Percentiles rank a stretch among this genome's conserved stretches.
These are phyloP conservation scores for Vitis rotundifolia DNA, from an alignment of 164 flowering plant genomes.

Conservation along the genomic window DNA sequence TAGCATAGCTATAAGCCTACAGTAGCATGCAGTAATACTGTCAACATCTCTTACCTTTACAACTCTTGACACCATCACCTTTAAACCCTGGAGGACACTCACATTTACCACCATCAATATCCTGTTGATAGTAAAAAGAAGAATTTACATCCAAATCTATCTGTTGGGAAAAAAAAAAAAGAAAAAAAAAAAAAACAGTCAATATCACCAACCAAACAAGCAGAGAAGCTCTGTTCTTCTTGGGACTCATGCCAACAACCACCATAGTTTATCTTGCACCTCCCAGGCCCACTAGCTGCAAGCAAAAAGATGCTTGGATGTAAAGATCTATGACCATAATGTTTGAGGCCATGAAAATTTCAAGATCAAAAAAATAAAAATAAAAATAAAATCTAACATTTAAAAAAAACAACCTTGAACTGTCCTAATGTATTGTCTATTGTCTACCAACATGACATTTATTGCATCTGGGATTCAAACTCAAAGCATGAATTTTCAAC, in stretches of 20 bases:
- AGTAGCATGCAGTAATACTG: not conserved
- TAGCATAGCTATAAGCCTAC: not conserved
- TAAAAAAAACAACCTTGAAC: too few species aligned
- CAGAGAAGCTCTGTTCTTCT: conserved; percentile 69
- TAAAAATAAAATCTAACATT: too few species aligned
- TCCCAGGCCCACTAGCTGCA: conserved; percentile 93
- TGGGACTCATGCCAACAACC: conserved; percentile 92
- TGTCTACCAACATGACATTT: not conserved
- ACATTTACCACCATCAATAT: conserved; percentile 53
- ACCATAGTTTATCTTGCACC: conserved; percentile 89
- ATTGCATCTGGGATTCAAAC: not conserved
- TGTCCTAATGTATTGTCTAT: too few species aligned
- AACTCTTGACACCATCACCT: conserved; percentile 84
- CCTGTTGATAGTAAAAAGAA: conserved; percentile 39
- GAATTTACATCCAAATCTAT: not conserved
- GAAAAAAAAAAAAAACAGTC: not conserved
- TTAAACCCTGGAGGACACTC: conserved; percentile 82
- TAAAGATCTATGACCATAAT: not conserved
- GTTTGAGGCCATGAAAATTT: too few species aligned
- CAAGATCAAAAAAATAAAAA: too few species aligned
- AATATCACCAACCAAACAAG: conserved; percentile 66
- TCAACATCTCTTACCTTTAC: conserved; percentile 54
- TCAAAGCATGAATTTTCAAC: not conserved
- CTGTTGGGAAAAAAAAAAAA: not conserved
- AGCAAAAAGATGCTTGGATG: not conserved